Evolutionary conservation across 495 filamentous ascomycete genomes (phyloP), one percentile per base, ranked within the genome.

Genomic region (Penicillium desertorum): DNA sequence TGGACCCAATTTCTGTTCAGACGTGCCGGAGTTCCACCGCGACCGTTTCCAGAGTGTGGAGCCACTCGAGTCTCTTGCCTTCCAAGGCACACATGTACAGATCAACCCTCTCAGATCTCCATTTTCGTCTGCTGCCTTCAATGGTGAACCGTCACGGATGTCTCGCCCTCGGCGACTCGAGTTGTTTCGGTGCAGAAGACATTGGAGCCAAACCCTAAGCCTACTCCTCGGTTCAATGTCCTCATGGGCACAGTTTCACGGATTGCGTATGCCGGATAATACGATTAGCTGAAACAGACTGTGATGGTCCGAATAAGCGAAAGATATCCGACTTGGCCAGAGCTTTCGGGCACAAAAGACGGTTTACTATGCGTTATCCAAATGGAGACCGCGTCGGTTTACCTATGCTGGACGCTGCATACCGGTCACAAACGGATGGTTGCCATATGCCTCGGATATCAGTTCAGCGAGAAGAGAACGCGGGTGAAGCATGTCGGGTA

Each of bases 151-250:
- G 45, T 60, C 32, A 22, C 32, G 10, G 45, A 37, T 36, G 45
- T 44, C 54, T 53, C 4, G 51, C 46, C 2, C 17, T 42, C 23
- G 45, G 36, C n/a, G 56, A 20, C 6, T 45, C 11, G 1, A n/a
- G 20, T 20, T 4, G 36, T 32, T 17, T 17, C 56, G 37, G 67
- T 57, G 54, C 64, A 61, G 63, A 49, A 51, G 54, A 63, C 50
- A 66, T 68, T 62, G 62, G 66, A 71, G 70, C 62, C 64, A 76
- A 75, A 69, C 74, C 76, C 76, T 75, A 76, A 77, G 58, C 47
- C 57, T 29, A 29, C 51, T 54, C 34, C 56, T 73, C 70, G 70
- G 73, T 71, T 67, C 48, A 59, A 36, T 66, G 59, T 68, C 57
- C 54, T 41, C 39, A 34, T 23, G 62, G 69, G 53, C 62, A 22